Conservation (phyloP, 768 basidiomycete species). For the Clitopilus passeckerianus region DNA sequence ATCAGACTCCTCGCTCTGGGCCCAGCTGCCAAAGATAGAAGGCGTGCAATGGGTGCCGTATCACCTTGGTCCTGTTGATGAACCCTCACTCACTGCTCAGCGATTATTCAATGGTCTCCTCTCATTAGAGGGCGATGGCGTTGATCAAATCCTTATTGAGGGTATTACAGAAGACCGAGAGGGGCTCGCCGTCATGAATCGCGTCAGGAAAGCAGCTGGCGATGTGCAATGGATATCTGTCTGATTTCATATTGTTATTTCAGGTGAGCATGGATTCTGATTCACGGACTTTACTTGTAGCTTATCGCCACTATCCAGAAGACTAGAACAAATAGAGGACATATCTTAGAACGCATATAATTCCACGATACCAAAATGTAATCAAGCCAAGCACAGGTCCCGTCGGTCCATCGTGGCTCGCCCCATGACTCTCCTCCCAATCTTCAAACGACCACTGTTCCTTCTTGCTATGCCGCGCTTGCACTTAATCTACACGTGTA, state of each 20-base stretch:
- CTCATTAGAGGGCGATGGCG: slow-evolving; percentile 69
- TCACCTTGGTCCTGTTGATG: slow-evolving; percentile 41
- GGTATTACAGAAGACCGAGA: slow-evolving; percentile 76
- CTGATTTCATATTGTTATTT: not conserved
- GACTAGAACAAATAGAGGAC: too few relatives aligned
- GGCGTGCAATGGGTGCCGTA: slow-evolving; percentile 55
- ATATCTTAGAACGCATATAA: too few relatives aligned
- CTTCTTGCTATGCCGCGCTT: too few relatives aligned
- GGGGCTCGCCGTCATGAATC: slow-evolving; percentile 93
- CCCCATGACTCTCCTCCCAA: too few relatives aligned
- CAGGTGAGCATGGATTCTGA: not conserved
- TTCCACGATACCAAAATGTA: too few relatives aligned
- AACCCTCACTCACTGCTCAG: slow-evolving; percentile 69
- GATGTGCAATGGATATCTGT: slow-evolving; percentile 33
- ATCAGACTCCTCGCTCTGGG: slow-evolving; percentile 48
- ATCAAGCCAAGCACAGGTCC: too few relatives aligned
- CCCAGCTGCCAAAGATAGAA: slow-evolving; percentile 20
- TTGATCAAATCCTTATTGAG: slow-evolving; percentile 82
- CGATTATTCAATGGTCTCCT: slow-evolving; percentile 86
- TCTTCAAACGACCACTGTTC: too few relatives aligned
- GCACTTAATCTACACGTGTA: too few relatives aligned
- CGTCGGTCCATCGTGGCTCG: too few relatives aligned
- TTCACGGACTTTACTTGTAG: too few relatives aligned
- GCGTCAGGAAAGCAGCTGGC: slow-evolving; percentile 85
- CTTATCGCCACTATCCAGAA: too few relatives aligned